A percentile compares a stretch with the other conserved stretches of the same genome.
Evolutionary conservation across 148 eudicot genomes (phyloP).

Genomic region (Vaccinium corymbosum): DNA sequence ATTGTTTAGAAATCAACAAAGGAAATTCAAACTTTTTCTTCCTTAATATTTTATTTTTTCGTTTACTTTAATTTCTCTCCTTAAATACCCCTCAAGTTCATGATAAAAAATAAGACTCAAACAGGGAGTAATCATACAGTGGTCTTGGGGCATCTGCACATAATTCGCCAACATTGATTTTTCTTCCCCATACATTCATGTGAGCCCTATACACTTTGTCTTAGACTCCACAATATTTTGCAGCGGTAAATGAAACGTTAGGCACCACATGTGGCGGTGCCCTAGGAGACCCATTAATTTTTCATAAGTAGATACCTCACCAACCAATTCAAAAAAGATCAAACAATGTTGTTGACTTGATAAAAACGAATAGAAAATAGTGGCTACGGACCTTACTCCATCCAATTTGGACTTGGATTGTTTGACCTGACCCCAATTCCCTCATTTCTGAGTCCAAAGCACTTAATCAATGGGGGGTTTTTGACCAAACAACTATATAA

Average conservation of each 20-base stretch:
- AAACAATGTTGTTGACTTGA: background rate
- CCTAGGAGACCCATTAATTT: too few species aligned
- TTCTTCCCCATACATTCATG: background rate
- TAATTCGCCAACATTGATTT: too few species aligned
- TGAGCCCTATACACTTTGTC: too few species aligned
- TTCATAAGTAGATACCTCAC: background rate
- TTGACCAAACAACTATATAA: background rate
- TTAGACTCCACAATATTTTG: background rate
- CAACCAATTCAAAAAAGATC: constrained; percentile 1
- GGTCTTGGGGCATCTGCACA: too few species aligned
- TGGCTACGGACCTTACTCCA: background rate
- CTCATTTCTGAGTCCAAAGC: background rate
- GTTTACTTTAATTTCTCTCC: background rate
- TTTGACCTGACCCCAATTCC: background rate
- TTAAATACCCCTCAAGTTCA: background rate
- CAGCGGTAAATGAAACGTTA: background rate
- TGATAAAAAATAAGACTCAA: too few species aligned
- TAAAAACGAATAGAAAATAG: background rate
- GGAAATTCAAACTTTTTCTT: background rate
- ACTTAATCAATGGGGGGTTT: background rate
- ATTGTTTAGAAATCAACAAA: background rate
- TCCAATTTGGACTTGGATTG: background rate
- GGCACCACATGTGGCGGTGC: too few species aligned
- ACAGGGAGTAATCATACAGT: too few species aligned
- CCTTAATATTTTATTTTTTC: background rate